These are phyloP conservation scores for Aspergillus sp. DNA, from an alignment of 2,329 filamentous ascomycete genomes.

Conservation along the genomic window DNA sequence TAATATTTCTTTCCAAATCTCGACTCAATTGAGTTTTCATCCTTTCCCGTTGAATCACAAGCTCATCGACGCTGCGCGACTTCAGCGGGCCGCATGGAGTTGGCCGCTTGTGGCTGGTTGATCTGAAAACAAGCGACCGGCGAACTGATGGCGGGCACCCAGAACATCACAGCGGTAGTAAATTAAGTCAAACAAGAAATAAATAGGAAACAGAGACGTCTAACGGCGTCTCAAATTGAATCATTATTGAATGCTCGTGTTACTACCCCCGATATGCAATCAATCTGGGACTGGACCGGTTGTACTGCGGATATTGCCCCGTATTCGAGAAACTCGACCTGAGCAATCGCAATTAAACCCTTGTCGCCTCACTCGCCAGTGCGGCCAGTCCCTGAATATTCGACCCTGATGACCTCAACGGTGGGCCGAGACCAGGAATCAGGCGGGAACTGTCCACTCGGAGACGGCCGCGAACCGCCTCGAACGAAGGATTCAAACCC, in stretches of 20 bases:
- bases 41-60: no score
- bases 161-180: not conserved
- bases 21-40: no score
- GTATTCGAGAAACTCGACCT: not conserved
- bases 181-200: not conserved
- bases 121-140: not conserved
- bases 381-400: constrained; percentile 2
- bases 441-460: constrained; percentile 1
- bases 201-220: not conserved
- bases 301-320: constrained; percentile 3
- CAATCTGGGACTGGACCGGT: not conserved
- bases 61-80: no score
- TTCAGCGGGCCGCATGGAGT: no score
- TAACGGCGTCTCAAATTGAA: not conserved
- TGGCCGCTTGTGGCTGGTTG: not conserved
- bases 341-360: constrained; percentile 9
- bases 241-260: not conserved
- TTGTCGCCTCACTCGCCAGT: no score
- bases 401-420: constrained; percentile 6
- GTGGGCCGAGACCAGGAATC: not conserved
- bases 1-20: no score
- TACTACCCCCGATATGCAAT: not conserved
- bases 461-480: constrained; percentile 2
- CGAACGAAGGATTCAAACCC: not conserved
- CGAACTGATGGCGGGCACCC: not conserved